Evolutionary conservation across 441 rosid genomes (phyloP).

Genomic region (Jatropha podagrica): DNA sequence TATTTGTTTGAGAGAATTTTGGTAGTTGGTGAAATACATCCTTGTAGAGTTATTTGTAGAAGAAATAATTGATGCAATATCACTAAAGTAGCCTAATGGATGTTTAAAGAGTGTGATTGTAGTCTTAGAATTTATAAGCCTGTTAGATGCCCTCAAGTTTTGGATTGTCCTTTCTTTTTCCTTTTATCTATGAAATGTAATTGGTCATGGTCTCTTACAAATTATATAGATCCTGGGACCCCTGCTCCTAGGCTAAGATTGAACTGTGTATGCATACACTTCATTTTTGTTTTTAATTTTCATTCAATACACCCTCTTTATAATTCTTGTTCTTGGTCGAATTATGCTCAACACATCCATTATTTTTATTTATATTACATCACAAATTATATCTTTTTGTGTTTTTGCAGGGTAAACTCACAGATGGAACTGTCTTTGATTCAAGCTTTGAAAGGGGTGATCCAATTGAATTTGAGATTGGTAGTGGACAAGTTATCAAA

Average conservation of each 20-base stretch:
- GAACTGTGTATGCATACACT: neutral
- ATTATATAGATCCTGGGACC: neutral
- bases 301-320: neutral
- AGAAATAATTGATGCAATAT: neutral
- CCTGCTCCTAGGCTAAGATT: neutral
- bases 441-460: constrained; percentile 95
- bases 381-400: neutral
- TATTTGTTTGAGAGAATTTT: neutral
- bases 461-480: constrained; percentile 92
- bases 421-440: constrained; percentile 90
- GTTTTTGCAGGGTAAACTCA: constrained; percentile 69
- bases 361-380: constrained; percentile 13
- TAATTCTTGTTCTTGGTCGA: neutral
- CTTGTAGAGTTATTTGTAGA: neutral
- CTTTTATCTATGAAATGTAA: neutral
- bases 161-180: neutral
- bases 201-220: neutral
- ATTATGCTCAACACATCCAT: neutral
- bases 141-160: neutral
- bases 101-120: neutral
- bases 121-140: neutral
- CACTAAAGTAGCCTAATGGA: neutral
- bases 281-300: neutral
- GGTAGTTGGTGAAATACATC: neutral
- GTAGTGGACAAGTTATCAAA: constrained; percentile 89